These are phyloP conservation scores for Daldinia grandis DNA, from an alignment of 495 filamentous ascomycete genomes.

Conservation along the genomic window DNA sequence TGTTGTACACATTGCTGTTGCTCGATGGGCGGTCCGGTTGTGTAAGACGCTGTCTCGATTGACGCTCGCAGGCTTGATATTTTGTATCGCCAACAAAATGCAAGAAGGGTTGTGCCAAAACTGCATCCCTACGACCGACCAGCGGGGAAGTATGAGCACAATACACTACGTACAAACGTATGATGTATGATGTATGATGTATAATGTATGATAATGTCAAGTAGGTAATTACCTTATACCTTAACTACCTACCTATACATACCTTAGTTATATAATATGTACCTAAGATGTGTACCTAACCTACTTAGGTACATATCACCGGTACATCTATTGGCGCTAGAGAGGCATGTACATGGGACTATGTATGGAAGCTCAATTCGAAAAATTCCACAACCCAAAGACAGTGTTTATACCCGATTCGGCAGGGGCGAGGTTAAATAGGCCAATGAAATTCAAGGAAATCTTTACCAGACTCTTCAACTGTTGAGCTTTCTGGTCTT, in stretches of 20 bases:
- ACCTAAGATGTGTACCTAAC: background rate
- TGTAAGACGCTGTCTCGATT: slow-evolving; percentile 23
- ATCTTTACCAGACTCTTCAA: slow-evolving; percentile 27
- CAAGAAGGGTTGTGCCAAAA: slow-evolving; percentile 8
- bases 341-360: background rate
- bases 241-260: too few species aligned
- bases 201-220: too few species aligned
- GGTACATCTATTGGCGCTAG: background rate
- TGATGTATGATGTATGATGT: too few species aligned
- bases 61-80: slow-evolving; percentile 4
- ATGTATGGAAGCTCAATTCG: slow-evolving; percentile 17
- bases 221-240: too few species aligned
- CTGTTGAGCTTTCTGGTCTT: slow-evolving; percentile 36
- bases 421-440: slow-evolving; percentile 16
- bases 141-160: background rate
- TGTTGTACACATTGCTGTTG: background rate
- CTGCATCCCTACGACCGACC: slow-evolving; percentile 8
- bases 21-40: background rate
- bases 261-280: too few species aligned
- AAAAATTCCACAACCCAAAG: slow-evolving; percentile 11
- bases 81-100: slow-evolving; percentile 15
- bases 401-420: slow-evolving; percentile 33
- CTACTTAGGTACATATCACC: background rate
- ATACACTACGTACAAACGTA: background rate
- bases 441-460: slow-evolving; percentile 21